Percentiles rank a stretch among this genome's conserved stretches.
These are phyloP conservation scores for Candida adriatica DNA, from an alignment of 805 yeast genomes.

Conservation along the genomic window DNA sequence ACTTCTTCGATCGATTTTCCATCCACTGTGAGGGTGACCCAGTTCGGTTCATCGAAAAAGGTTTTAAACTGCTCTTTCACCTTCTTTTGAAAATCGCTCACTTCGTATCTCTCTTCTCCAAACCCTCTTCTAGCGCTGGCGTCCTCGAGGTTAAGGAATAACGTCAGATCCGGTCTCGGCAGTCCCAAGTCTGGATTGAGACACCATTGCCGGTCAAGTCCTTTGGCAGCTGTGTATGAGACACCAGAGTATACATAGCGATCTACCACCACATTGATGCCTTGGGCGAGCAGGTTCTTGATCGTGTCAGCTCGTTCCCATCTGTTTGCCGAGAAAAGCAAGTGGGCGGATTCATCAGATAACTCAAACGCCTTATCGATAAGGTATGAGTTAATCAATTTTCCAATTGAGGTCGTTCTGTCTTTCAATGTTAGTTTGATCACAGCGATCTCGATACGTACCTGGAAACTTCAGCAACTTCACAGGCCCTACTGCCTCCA, in stretches of 20 bases:
- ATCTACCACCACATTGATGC: slow-evolving; percentile 64
- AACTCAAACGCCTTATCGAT: slow-evolving; percentile 41
- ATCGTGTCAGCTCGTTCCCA: slow-evolving; percentile 73
- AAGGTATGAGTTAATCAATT: slow-evolving; percentile 67
- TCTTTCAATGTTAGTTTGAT: too few relatives aligned
- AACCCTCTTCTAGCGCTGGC: slow-evolving; percentile 58
- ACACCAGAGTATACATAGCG: slow-evolving; percentile 90
- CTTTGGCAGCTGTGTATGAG: slow-evolving; percentile 88
- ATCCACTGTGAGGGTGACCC: slow-evolving; percentile 55
- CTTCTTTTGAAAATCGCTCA: slow-evolving; percentile 57
- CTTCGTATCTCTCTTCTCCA: slow-evolving; percentile 94
- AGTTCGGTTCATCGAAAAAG: slow-evolving; percentile 32
- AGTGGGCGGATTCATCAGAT: slow-evolving; percentile 77
- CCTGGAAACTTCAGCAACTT: slow-evolving; percentile 70
- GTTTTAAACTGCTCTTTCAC: slow-evolving; percentile 57
- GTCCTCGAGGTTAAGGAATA: slow-evolving; percentile 63
- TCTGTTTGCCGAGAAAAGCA: slow-evolving; percentile 85
- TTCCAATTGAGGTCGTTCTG: slow-evolving; percentile 75
- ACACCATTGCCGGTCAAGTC: slow-evolving; percentile 71
- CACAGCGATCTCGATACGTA: too few relatives aligned
- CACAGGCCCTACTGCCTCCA: slow-evolving; percentile 28
- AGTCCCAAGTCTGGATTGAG: slow-evolving; percentile 74
- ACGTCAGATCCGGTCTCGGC: slow-evolving; percentile 77
- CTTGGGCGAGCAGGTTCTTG: slow-evolving; percentile 36
- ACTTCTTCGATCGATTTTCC: slow-evolving; percentile 53